Conservation (phyloP, 2,329 filamentous ascomycete genomes). For the Saccharata proteae region DNA sequence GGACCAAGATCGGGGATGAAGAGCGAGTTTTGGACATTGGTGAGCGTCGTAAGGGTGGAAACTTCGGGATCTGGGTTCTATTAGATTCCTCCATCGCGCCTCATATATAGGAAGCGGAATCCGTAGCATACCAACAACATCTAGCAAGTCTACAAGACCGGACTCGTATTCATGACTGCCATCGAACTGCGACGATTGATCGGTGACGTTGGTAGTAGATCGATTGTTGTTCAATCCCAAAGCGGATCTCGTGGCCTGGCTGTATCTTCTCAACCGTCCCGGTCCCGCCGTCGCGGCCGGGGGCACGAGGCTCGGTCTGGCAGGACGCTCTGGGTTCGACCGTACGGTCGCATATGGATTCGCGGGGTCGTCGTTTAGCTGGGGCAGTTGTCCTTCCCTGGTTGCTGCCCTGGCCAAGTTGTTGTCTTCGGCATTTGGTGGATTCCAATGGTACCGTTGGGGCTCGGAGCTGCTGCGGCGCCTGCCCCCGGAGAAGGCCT, state of each 20-base stretch:
- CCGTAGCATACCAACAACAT: slow-evolving; percentile 49
- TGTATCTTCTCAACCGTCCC: slow-evolving; percentile 5
- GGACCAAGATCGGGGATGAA: slow-evolving; percentile 73
- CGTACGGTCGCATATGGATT: too few relatives aligned
- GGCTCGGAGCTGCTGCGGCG: slow-evolving; percentile 9
- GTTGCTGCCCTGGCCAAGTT: too few relatives aligned
- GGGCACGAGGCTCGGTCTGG: neutral
- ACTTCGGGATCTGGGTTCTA: slow-evolving; percentile 60
- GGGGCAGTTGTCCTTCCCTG: slow-evolving; percentile 6
- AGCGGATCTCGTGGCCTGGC: slow-evolving; percentile 3
- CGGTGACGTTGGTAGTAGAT: neutral
- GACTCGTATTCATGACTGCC: slow-evolving; percentile 48
- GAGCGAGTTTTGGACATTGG: slow-evolving; percentile 81
- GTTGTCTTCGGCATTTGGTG: slow-evolving; percentile 8
- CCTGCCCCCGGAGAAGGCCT: too few relatives aligned
- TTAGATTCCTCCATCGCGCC: slow-evolving; percentile 12
- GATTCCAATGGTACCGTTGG: slow-evolving; percentile 5
- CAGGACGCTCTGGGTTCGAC: slow-evolving; percentile 3
- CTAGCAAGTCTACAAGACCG: slow-evolving; percentile 54
- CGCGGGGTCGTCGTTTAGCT: slow-evolving; percentile 1
- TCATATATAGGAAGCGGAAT: slow-evolving; percentile 5
- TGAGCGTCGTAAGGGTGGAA: slow-evolving; percentile 68
- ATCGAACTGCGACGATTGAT: too few relatives aligned
- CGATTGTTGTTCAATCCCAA: neutral
- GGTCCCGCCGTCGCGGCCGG: too few relatives aligned